These are phyloP conservation scores for Hanseniaspora taiwanica DNA, from an alignment of 805 yeast genomes.

Conservation along the genomic window DNA sequence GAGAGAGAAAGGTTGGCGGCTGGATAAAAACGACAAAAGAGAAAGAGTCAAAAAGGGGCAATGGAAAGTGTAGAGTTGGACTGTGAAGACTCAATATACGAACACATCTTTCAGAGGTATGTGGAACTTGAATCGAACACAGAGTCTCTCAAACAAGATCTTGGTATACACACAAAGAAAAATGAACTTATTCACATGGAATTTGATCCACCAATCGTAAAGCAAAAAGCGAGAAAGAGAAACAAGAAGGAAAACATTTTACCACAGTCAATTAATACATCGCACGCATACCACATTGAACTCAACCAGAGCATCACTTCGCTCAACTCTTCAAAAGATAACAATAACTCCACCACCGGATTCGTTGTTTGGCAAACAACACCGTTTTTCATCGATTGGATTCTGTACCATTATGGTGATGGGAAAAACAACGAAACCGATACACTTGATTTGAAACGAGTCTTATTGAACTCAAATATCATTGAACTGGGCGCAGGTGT, in stretches of 20 bases:
- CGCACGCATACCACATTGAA: background rate
- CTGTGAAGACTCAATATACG: constrained; percentile 13
- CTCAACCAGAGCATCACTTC: constrained; percentile 1
- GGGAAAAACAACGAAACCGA: too few relatives aligned
- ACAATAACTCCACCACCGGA: constrained; percentile 25
- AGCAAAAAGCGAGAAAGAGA: background rate
- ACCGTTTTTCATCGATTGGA: constrained; percentile 22
- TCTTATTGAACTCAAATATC: background rate
- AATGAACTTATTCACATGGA: constrained; percentile 9
- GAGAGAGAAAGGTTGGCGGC: background rate
- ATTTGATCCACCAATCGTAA: constrained; percentile 13
- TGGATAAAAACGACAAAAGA: background rate
- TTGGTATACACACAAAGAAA: constrained; percentile 18
- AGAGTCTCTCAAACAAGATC: constrained; percentile 17
- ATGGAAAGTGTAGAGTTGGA: background rate
- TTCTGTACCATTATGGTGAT: constrained; percentile 16
- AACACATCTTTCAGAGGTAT: constrained; percentile 22
- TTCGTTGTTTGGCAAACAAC: constrained; percentile 25
- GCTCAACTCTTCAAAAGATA: constrained; percentile 14
- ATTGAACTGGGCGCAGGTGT: constrained; percentile 24
- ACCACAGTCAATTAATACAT: too few relatives aligned
- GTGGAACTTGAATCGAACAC: constrained; percentile 12
- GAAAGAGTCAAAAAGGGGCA: background rate
- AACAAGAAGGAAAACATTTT: background rate
- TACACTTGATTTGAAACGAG: constrained; percentile 1